Evolutionary conservation across 225 moss, liverwort and hornwort genomes (phyloP).

Genomic region (Marchantia paleacea): DNA sequence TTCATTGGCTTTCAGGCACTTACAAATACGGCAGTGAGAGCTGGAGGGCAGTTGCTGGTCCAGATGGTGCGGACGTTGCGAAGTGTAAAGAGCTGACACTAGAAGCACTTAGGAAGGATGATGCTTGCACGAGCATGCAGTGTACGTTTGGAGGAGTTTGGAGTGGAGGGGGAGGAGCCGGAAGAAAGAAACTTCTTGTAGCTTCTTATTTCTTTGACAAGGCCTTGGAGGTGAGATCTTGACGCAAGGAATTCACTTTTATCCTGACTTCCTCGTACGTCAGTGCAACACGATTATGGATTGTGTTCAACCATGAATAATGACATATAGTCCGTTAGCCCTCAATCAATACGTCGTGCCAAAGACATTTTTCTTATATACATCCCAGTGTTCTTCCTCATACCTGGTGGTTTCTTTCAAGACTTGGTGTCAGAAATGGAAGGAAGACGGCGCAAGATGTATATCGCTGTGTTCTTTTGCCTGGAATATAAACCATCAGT

Average conservation of each 20-base stretch:
- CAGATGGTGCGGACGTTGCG: conserved; percentile 54
- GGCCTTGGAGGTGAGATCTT: conserved; percentile 51
- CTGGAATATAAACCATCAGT: background rate
- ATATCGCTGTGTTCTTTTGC: no score
- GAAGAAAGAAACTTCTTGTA: conserved; percentile 71
- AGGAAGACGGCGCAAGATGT: no score
- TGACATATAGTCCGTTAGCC: no score
- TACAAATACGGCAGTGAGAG: conserved; percentile 61
- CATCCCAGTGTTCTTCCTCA: no score
- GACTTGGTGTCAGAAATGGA: no score
- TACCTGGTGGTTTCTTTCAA: no score
- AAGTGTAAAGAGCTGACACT: conserved; percentile 57
- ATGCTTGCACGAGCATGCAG: conserved; percentile 65
- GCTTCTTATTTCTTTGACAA: conserved; percentile 97
- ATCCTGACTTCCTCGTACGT: background rate
- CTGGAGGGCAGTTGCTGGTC: conserved; percentile 43
- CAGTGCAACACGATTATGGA: no score
- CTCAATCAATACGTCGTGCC: no score
- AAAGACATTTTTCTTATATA: no score
- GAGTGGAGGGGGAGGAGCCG: conserved; percentile 87
- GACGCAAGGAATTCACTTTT: background rate
- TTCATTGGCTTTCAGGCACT: background rate
- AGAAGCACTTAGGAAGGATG: conserved; percentile 55
- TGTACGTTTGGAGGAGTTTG: conserved; percentile 96
- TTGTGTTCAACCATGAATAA: no score